phyloP scores from a whole-genome alignment of 2,329 filamentous ascomycete species.

The Diaporthe humulicola region DNA sequence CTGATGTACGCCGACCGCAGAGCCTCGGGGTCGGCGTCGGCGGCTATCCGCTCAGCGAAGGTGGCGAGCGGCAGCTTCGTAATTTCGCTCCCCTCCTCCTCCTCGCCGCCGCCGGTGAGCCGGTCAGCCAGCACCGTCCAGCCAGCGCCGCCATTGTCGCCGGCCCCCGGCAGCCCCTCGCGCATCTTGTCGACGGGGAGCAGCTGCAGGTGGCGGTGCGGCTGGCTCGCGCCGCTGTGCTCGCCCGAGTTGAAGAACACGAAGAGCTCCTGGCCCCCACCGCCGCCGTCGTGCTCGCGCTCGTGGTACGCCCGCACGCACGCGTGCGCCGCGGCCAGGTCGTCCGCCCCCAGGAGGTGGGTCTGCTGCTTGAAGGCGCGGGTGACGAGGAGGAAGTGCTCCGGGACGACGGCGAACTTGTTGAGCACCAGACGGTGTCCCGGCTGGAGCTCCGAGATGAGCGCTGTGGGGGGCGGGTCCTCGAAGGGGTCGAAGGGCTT shows the following conservation, averaged over 20 bases:
- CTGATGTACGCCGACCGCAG: conserved; percentile 59
- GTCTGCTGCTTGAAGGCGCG: conserved; percentile 74
- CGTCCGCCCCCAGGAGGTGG: conserved; percentile 69
- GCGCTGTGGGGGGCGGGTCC: conserved; percentile 66
- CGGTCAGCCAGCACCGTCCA: conserved; percentile 66
- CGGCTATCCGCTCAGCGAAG: conserved; percentile 53
- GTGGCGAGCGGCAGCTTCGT: conserved; percentile 57
- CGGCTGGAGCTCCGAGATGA: conserved; percentile 64
- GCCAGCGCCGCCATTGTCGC: conserved; percentile 36
- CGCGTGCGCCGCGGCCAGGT: conserved; percentile 72
- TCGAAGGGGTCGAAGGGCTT: conserved; percentile 75
- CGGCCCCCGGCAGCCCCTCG: conserved; percentile 56
- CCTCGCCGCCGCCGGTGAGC: conserved; percentile 43
- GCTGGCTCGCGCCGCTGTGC: conserved; percentile 78
- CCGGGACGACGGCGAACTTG: conserved; percentile 79
- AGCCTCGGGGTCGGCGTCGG: conserved; percentile 43
- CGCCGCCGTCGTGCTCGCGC: conserved; percentile 50
- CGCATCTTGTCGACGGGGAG: conserved; percentile 75
- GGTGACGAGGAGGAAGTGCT: conserved; percentile 81
- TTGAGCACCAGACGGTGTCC: conserved; percentile 77
- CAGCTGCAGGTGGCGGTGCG: conserved; percentile 80
- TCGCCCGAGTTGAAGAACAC: conserved; percentile 79
- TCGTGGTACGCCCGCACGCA: conserved; percentile 70
- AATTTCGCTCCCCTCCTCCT: accelerated
- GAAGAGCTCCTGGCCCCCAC: conserved; percentile 60